A percentile compares a stretch with the other conserved stretches of the same genome.
Conservation (phyloP, 1,139 yeast species). For the Taphrina wiesneri region DNA sequence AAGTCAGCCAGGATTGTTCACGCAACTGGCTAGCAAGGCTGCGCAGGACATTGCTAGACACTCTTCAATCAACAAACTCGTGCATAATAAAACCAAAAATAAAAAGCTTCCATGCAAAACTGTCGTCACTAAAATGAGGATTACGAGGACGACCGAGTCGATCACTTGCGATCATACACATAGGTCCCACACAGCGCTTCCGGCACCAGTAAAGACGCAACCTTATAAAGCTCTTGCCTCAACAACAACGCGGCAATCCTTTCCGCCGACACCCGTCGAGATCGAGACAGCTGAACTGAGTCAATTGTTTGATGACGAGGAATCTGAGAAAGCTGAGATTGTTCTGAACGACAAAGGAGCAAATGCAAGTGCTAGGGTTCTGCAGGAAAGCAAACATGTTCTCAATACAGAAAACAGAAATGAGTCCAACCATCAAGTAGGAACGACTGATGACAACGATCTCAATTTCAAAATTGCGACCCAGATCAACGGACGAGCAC, state of each 20-base stretch:
- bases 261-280: conserved; percentile 3
- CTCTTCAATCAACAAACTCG: neutral
- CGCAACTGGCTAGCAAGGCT: neutral
- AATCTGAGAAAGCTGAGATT: neutral
- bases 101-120: neutral
- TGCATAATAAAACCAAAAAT: neutral
- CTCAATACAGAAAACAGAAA: neutral
- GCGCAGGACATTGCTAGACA: conserved; percentile 3
- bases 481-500: conserved; percentile 24
- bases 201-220: neutral
- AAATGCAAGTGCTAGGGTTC: neutral
- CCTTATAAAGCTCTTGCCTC: neutral
- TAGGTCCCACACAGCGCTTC: no score
- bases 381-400: neutral
- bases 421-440: neutral
- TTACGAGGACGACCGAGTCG: no score
- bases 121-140: neutral
- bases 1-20: neutral
- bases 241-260: neutral
- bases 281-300: neutral
- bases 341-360: no score
- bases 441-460: neutral
- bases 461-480: conserved; percentile 4
- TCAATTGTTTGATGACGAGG: neutral
- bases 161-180: no score